phyloP scores from a whole-genome alignment of 805 yeast genomes.

The Kregervanrija delftensis region DNA sequence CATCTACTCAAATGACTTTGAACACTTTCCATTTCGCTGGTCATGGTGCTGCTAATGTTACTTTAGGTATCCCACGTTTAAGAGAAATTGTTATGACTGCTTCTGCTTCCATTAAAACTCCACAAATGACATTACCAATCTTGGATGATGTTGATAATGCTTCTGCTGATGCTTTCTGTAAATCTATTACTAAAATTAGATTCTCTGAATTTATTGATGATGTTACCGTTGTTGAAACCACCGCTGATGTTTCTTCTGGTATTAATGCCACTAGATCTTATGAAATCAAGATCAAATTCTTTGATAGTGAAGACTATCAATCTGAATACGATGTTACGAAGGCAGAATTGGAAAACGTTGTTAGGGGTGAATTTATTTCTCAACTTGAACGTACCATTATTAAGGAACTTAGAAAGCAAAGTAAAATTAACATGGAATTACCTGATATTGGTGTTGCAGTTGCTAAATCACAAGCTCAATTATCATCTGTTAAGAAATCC shows the following conservation, averaged over 20 bases:
- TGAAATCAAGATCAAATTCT: conserved; percentile 68
- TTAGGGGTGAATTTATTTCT: conserved; percentile 58
- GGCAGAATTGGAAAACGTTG: conserved; percentile 65
- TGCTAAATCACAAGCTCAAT: conserved; percentile 41
- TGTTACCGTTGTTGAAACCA: conserved; percentile 82
- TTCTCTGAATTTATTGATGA: conserved; percentile 85
- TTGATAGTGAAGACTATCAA: conserved; percentile 66
- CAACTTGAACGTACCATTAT: conserved; percentile 66
- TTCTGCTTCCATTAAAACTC: conserved; percentile 91
- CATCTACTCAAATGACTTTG: conserved; percentile 96
- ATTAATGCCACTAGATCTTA: conserved; percentile 56
- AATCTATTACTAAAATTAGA: conserved; percentile 75
- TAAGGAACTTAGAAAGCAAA: conserved; percentile 79
- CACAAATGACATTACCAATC: conserved; percentile 94
- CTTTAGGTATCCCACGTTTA: conserved; percentile 99
- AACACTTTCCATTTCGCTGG: conserved; percentile 99
- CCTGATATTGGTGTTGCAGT: conserved; percentile 69
- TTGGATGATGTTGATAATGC: conserved; percentile 72
- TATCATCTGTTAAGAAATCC: conserved; percentile 20
- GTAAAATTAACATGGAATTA: conserved; percentile 42
- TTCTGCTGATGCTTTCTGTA: conserved; percentile 89
- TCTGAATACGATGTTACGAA: conserved; percentile 84
- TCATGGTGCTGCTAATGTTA: conserved; percentile 99
- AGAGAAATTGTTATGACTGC: conserved; percentile 99
- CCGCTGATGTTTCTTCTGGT: conserved; percentile 46